Evolutionary conservation across 768 basidiomycete genomes (phyloP), one percentile per base, ranked within the genome.

Genomic region (Boletus pseudopeckii): DNA sequence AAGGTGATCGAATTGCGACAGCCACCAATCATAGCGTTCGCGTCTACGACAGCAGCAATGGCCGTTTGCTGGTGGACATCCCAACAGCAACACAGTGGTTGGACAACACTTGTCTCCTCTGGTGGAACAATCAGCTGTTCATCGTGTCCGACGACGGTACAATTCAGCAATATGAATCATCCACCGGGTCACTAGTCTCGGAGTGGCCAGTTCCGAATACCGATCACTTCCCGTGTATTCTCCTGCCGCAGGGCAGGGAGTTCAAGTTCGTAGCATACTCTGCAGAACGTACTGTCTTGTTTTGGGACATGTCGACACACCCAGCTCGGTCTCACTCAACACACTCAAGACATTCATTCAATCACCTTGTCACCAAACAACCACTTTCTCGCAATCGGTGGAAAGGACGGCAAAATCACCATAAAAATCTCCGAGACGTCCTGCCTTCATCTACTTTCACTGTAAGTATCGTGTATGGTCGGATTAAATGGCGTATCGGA

Each of bases 251-350:
- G 1, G 17, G 39, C 2, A n/a, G 41, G 13, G 15, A 17, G 15
- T 48, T 52, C 28, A 43, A n/a, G n/a, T n/a, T n/a, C n/a, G n/a
- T 60, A 8, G 46, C 28, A 9, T 52, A 17, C 15, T 26, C 39
- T 22, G 7, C 46, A 17, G 3, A 22, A 0, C 18, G 13, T 3
- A 13, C 17, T 0, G n/a, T 50, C 15, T 45, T n/a, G 7, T 50
- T 59, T 11, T 39, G 18, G 38, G 38, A 20, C 11, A 20, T 6
- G 11, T 20, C 11, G 38, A 39, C 18, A n/a, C n/a, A n/a, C n/a
- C 18, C 38, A 20, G 18, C 18, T 39, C 18, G 38, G 2, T 13
- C 38, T 26, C 14, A 26, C 22, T 14, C 15, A 10, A 17, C 24
- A 5, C 11, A 2, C 38, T 20, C 11, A 39, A 3, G 18, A 3